These are phyloP conservation scores for Pythium pyrilobum DNA, from an alignment of 352 stramenopile species.

Conservation along the genomic window DNA sequence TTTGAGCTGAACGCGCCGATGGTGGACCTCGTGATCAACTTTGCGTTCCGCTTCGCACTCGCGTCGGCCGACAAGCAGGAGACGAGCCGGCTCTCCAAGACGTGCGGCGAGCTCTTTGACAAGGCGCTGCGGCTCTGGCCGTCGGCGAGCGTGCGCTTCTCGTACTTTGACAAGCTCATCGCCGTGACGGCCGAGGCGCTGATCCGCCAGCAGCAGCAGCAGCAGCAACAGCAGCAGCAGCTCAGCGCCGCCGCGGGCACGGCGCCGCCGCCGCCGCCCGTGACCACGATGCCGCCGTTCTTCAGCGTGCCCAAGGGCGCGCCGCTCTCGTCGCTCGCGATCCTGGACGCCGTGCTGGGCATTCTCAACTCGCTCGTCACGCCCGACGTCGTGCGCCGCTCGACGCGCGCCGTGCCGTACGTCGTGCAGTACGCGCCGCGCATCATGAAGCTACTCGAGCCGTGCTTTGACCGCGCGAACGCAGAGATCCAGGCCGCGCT, in stretches of 20 bases:
- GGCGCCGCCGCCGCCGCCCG: slow-evolving; percentile 22
- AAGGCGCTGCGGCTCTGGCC: slow-evolving; percentile 83
- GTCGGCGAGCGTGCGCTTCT: slow-evolving; percentile 82
- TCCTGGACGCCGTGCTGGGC: slow-evolving; percentile 80
- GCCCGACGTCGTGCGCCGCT: slow-evolving; percentile 68
- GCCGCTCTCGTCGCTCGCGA: slow-evolving; percentile 78
- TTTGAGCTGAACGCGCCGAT: slow-evolving; percentile 84
- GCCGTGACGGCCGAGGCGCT: slow-evolving; percentile 82
- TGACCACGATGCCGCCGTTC: slow-evolving; percentile 78
- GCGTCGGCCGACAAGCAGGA: slow-evolving; percentile 88
- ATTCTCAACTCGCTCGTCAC: slow-evolving; percentile 84
- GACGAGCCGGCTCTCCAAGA: slow-evolving; percentile 83
- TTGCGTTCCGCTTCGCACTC: slow-evolving; percentile 83
- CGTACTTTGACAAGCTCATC: slow-evolving; percentile 90
- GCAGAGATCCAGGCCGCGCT: slow-evolving; percentile 68
- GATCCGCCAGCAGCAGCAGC: slow-evolving; percentile 60
- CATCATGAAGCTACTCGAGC: slow-evolving; percentile 88
- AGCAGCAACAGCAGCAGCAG: slow-evolving; percentile 12
- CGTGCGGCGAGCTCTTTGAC: slow-evolving; percentile 85
- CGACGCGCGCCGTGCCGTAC: slow-evolving; percentile 70
- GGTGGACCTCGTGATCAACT: slow-evolving; percentile 92
- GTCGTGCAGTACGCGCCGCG: slow-evolving; percentile 83
- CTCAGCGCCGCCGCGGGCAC: neutral
- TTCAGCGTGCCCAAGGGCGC: slow-evolving; percentile 79
- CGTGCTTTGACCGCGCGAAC: slow-evolving; percentile 85